These are phyloP conservation scores for Penicillium tannophilum DNA, from an alignment of 495 filamentous ascomycete species.

Conservation along the genomic window DNA sequence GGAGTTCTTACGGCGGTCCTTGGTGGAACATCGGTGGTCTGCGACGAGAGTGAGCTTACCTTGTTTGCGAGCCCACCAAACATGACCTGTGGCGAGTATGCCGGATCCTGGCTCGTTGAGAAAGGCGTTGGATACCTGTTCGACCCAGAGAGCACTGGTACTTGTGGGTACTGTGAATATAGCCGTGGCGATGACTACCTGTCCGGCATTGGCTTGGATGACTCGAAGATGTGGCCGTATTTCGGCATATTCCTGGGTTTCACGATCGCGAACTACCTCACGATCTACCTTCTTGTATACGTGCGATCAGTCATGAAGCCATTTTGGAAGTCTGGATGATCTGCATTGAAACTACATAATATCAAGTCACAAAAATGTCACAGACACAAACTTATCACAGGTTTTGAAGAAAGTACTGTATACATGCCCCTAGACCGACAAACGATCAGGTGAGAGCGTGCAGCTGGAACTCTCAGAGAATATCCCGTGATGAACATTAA, in stretches of 20 bases:
- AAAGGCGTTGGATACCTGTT: constrained; percentile 69
- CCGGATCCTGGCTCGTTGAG: constrained; percentile 60
- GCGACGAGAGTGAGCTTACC: constrained; percentile 60
- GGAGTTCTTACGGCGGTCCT: constrained; percentile 76
- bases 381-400: too few relatives aligned
- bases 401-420: not conserved
- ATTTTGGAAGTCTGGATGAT: constrained; percentile 40
- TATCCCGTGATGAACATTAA: constrained; percentile 14
- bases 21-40: constrained; percentile 61
- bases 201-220: constrained; percentile 59
- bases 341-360: too few relatives aligned
- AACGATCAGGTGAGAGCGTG: not conserved
- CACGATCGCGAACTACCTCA: constrained; percentile 66
- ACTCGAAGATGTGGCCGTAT: constrained; percentile 64
- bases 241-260: constrained; percentile 76
- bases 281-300: constrained; percentile 60
- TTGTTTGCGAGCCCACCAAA: constrained; percentile 61
- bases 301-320: constrained; percentile 41
- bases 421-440: not conserved
- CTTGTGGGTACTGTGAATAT: constrained; percentile 64
- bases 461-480: too few relatives aligned
- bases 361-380: too few relatives aligned
- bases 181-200: constrained; percentile 64
- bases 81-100: constrained; percentile 72
- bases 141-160: constrained; percentile 32